phyloP scores from a whole-genome alignment of 306 rosid genomes.

The Hylodesmum podocarpum region DNA sequence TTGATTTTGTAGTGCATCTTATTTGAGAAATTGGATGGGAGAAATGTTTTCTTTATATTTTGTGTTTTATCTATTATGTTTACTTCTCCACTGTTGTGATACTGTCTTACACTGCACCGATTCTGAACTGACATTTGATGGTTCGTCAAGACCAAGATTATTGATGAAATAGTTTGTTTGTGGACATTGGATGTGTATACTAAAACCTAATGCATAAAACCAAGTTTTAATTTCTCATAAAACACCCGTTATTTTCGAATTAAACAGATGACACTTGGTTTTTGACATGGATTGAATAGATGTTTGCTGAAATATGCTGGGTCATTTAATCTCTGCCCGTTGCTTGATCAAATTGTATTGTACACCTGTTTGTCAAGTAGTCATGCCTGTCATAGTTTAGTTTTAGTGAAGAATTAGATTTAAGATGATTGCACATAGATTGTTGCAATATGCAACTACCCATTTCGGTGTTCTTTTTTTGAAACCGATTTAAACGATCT shows the following conservation, averaged over 20 bases:
- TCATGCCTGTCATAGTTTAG: not conserved
- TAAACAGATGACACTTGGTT: not conserved
- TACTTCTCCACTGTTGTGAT: not conserved
- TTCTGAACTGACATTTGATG: not conserved
- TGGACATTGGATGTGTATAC: too few species aligned
- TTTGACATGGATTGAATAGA: too few species aligned
- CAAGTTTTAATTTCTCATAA: not conserved
- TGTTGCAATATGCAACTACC: too few species aligned
- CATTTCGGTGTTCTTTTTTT: too few species aligned
- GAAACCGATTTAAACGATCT: too few species aligned
- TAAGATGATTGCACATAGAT: too few species aligned
- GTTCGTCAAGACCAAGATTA: too few species aligned
- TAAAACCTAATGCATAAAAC: not conserved
- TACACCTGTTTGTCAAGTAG: too few species aligned
- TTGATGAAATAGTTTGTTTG: too few species aligned
- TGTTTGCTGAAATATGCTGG: not conserved
- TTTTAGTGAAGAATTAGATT: not conserved
- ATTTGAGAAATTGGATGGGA: not conserved
- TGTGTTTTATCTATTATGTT: not conserved
- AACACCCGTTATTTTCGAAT: not conserved
- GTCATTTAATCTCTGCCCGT: not conserved
- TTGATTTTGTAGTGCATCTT: constrained; percentile 20
- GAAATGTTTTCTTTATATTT: not conserved
- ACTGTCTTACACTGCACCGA: not conserved
- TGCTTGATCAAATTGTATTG: not conserved